Conservation (phyloP, 2,329 filamentous ascomycete species). For the Cyanodermella asteris region DNA sequence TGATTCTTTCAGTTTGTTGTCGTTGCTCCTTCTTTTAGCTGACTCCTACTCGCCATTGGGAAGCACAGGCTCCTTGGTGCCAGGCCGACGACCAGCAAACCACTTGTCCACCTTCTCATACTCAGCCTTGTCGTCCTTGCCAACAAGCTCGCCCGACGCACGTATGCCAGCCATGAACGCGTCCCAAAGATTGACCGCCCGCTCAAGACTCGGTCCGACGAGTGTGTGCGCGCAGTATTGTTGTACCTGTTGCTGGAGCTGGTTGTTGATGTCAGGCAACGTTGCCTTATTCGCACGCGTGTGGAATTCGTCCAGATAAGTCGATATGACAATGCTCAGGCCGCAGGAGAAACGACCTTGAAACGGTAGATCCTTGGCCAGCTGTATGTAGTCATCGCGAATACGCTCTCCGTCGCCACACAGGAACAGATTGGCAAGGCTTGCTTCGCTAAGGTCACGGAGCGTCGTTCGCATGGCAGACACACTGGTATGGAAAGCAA, state of each 20-base stretch:
- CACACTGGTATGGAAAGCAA: slow-evolving; percentile 69
- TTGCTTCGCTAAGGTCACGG: slow-evolving; percentile 65
- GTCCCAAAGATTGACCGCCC: slow-evolving; percentile 42
- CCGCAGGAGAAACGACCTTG: slow-evolving; percentile 48
- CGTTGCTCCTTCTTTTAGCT: too few relatives aligned
- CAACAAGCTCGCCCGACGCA: too few relatives aligned
- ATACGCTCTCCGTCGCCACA: slow-evolving; percentile 56
- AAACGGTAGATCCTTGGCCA: slow-evolving; percentile 47
- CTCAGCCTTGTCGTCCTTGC: background rate
- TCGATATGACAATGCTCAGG: slow-evolving; percentile 59
- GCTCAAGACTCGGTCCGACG: slow-evolving; percentile 34
- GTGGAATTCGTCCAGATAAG: slow-evolving; percentile 51
- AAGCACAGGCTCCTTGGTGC: background rate
- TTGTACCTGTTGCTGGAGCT: slow-evolving; percentile 37
- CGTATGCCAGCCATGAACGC: slow-evolving; percentile 16
- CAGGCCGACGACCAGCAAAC: background rate
- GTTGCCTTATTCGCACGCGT: slow-evolving; percentile 31
- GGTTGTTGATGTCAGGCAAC: slow-evolving; percentile 27
- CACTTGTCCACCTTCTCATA: background rate
- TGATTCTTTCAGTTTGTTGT: too few relatives aligned
- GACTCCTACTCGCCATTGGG: background rate
- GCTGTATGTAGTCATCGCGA: slow-evolving; percentile 40
- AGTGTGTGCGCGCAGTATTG: too few relatives aligned
- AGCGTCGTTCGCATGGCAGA: slow-evolving; percentile 57
- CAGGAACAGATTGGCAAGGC: slow-evolving; percentile 60